A percentile compares a stretch with the other conserved stretches of the same genome.
Conservation (phyloP, 805 yeast genomes). For the Saturnispora sanitii region DNA sequence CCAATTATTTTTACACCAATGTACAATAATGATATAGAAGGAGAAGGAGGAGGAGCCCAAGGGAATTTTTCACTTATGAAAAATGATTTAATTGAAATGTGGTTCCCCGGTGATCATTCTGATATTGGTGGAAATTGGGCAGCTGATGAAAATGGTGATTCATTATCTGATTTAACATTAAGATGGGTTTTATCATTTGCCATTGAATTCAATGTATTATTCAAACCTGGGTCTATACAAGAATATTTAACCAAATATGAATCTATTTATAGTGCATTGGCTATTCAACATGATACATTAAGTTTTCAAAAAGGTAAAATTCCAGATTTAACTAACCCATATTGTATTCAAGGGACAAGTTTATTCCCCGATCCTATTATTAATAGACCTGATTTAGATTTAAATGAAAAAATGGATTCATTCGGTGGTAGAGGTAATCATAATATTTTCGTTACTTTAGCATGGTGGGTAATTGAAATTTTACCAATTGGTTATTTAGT, state of each 20-base stretch:
- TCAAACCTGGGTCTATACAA: slow-evolving; percentile 32
- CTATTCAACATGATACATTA: neutral
- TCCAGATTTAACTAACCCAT: slow-evolving; percentile 1
- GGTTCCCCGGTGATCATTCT: slow-evolving; percentile 64
- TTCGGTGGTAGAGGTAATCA: slow-evolving; percentile 34
- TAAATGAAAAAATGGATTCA: slow-evolving; percentile 16
- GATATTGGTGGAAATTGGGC: slow-evolving; percentile 66
- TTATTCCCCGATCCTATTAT: slow-evolving; percentile 12
- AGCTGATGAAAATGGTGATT: slow-evolving; percentile 34
- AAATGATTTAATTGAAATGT: slow-evolving; percentile 39
- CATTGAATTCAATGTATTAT: slow-evolving; percentile 37
- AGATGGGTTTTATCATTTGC: slow-evolving; percentile 57
- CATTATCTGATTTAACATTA: slow-evolving; percentile 40
- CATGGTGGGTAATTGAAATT: slow-evolving; percentile 57
- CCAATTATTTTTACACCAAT: neutral
- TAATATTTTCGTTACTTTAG: slow-evolving; percentile 20
- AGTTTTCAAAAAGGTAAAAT: neutral
- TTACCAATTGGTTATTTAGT: slow-evolving; percentile 48
- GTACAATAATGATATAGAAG: slow-evolving; percentile 17
- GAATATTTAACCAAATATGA: slow-evolving; percentile 34
- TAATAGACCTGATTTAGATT: slow-evolving; percentile 15
- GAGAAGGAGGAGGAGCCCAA: slow-evolving; percentile 14
- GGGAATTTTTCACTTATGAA: slow-evolving; percentile 10
- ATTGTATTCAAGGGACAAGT: slow-evolving; percentile 3
- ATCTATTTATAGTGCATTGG: slow-evolving; percentile 31